Base-by-base conservation (phyloP, 139 green algal genomes). In the Picochlorum sp. region DNA sequence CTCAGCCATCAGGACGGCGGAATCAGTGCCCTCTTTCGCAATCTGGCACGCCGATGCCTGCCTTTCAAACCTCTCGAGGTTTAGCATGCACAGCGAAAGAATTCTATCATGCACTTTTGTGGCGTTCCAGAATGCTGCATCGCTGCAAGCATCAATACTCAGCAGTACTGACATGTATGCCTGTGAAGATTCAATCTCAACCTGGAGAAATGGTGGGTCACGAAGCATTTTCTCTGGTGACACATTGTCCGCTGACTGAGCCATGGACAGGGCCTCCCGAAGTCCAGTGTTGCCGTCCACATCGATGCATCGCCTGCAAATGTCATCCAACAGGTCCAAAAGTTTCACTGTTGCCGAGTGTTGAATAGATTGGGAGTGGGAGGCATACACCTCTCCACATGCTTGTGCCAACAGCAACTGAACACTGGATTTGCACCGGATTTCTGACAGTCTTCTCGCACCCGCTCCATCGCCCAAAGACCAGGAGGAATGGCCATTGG, bases 191-290 rank as follows among this genome's bases (percentile, higher is more conserved):
- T 97, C 91, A 7, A 74, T 81, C 79, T 98, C 92, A 41, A 98
- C 78, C 9, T 84, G 68, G 71, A 97, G 80, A 70, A 98, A 80
- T 3, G 92, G 92, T 2, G 92, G 92, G 78, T 98, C 92, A 6
- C 75, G 41, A 24, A 97, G 72, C 61, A n/a, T 24, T 21, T 62
- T 69, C 44, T 58, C 67, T 1, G 74, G 49, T 3, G 69, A 6
- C 21, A 86, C 73, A 66, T 81, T 64, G 68, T 86, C 83, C 16
- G 81, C 78, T 16, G 70, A 75, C 72, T 94, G 87, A 28, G 69
- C 76, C 28, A 81, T 61, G n/a, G 80, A 75, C 28, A 95, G 78
- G 0, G 66, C 63, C 38, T 80, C 60, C 1, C 87, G 70, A 65
- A 92, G 20, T 15, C 73, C 70, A 49, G 79, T 37, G 65, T 97